Evolutionary conservation across 225 moss, liverwort and hornwort species (phyloP).

Genomic region (Polytrichum commune): DNA sequence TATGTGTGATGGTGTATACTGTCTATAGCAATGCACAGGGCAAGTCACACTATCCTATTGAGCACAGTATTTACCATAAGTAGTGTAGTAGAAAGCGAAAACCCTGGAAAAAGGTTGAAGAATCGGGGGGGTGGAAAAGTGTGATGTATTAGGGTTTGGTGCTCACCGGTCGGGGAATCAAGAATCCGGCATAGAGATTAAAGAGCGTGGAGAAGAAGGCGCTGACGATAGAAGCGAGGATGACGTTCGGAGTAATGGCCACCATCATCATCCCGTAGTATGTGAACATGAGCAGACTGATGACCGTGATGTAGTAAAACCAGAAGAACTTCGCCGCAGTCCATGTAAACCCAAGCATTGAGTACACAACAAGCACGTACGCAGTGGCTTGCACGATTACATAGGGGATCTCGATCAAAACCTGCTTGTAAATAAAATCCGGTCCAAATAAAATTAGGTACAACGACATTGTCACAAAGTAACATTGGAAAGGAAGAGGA

Average conservation of each 20-base stretch:
- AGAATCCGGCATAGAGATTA: constrained; percentile 52
- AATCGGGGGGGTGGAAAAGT: too few species aligned
- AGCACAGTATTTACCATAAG: too few species aligned
- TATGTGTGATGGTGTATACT: too few species aligned
- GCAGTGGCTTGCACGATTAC: constrained; percentile 25
- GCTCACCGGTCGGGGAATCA: constrained; percentile 54
- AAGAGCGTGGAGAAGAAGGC: constrained; percentile 53
- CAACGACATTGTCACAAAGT: too few species aligned
- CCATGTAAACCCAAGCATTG: constrained; percentile 46
- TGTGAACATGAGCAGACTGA: constrained; percentile 42
- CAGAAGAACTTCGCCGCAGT: constrained; percentile 46
- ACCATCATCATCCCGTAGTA: constrained; percentile 76
- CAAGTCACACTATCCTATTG: too few species aligned
- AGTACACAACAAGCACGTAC: constrained; percentile 37
- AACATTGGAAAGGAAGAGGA: too few species aligned
- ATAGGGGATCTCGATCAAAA: constrained; percentile 53
- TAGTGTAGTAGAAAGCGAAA: too few species aligned
- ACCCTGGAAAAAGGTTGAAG: too few species aligned
- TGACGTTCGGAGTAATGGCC: constrained; percentile 50
- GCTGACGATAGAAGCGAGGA: constrained; percentile 37
- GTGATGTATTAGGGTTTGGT: neutral
- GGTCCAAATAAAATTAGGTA: too few species aligned
- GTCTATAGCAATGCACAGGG: too few species aligned
- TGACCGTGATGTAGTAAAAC: constrained; percentile 22
- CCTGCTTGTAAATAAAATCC: constrained; percentile 7